phyloP scores from a whole-genome alignment of 768 basidiomycete genomes.

The Termitomyces sp. region DNA sequence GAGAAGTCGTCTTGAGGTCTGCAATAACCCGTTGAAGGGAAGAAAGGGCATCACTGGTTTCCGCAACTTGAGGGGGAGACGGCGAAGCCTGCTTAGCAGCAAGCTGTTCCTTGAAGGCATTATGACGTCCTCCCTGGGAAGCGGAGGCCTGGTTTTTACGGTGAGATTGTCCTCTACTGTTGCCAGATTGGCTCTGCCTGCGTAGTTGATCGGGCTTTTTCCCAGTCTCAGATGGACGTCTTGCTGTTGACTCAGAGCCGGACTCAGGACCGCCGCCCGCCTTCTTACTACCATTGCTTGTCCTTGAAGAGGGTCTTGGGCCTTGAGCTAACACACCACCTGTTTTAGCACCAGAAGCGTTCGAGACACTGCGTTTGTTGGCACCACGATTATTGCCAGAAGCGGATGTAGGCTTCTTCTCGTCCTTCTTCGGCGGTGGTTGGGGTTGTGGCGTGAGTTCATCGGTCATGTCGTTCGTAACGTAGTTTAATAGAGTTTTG shows the following conservation, averaged over 20 bases:
- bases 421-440: constrained; percentile 61
- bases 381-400: constrained; percentile 43
- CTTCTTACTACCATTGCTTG: constrained; percentile 57
- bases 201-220: constrained; percentile 52
- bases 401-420: constrained; percentile 54
- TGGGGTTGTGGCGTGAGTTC: constrained; percentile 59
- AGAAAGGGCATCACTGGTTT: constrained; percentile 76
- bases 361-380: constrained; percentile 54
- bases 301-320: constrained; percentile 57
- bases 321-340: constrained; percentile 36
- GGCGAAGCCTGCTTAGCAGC: constrained; percentile 42
- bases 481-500: constrained; percentile 41
- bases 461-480: constrained; percentile 90
- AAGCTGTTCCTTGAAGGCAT: constrained; percentile 33
- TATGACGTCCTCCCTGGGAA: constrained; percentile 50
- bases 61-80: constrained; percentile 43
- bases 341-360: constrained; percentile 38
- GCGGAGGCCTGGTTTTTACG: constrained; percentile 56
- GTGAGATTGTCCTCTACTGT: constrained; percentile 42
- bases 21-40: constrained; percentile 92
- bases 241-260: constrained; percentile 65
- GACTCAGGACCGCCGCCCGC: constrained; percentile 47
- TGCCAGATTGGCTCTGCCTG: constrained; percentile 45
- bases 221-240: constrained; percentile 49
- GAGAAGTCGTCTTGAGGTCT: constrained; percentile 84